phyloP scores from a whole-genome alignment of 2,329 filamentous ascomycete genomes.

The Aspergillus hortae region DNA sequence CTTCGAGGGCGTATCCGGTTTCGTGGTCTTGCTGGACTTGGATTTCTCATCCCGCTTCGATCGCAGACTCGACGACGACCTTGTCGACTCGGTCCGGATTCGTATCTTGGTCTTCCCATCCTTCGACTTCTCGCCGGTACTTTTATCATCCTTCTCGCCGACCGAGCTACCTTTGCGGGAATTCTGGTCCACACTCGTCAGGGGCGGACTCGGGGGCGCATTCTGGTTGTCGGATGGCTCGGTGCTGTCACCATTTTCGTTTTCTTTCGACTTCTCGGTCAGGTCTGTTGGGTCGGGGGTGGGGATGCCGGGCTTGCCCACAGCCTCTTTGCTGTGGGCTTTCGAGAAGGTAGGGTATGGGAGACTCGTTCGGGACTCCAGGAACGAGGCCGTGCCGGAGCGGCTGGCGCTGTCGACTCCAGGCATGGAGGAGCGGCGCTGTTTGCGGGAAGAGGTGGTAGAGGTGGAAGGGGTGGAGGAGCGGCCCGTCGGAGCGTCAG shows the following conservation, averaged over 20 bases:
- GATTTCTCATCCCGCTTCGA: slow-evolving; percentile 37
- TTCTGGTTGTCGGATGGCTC: slow-evolving; percentile 27
- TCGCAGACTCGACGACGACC: slow-evolving; percentile 41
- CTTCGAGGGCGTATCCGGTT: slow-evolving; percentile 38
- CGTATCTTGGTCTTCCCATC: slow-evolving; percentile 34
- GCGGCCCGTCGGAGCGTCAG: slow-evolving; percentile 25
- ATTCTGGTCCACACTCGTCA: slow-evolving; percentile 43
- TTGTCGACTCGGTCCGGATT: slow-evolving; percentile 35
- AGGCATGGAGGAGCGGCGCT: slow-evolving; percentile 51
- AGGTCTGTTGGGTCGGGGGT: slow-evolving; percentile 73
- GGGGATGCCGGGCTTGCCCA: slow-evolving; percentile 52
- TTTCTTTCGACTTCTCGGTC: slow-evolving; percentile 48
- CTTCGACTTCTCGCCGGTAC: slow-evolving; percentile 32
- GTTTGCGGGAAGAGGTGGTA: slow-evolving; percentile 19
- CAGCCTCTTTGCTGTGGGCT: slow-evolving; percentile 82
- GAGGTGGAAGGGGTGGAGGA: slow-evolving; percentile 26
- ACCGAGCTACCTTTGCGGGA: slow-evolving; percentile 34
- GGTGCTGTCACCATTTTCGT: slow-evolving; percentile 24
- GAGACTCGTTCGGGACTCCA: slow-evolving; percentile 49
- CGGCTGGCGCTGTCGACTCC: slow-evolving; percentile 41
- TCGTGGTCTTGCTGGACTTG: slow-evolving; percentile 33
- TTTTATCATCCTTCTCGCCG: slow-evolving; percentile 28
- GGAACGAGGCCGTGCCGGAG: slow-evolving; percentile 35
- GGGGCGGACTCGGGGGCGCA: slow-evolving; percentile 47
- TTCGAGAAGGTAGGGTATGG: slow-evolving; percentile 86